Percentiles rank a stretch among this genome's conserved stretches.
phyloP scores from a whole-genome alignment of 2,329 filamentous ascomycete species.

The Parascedosporium putredinis region DNA sequence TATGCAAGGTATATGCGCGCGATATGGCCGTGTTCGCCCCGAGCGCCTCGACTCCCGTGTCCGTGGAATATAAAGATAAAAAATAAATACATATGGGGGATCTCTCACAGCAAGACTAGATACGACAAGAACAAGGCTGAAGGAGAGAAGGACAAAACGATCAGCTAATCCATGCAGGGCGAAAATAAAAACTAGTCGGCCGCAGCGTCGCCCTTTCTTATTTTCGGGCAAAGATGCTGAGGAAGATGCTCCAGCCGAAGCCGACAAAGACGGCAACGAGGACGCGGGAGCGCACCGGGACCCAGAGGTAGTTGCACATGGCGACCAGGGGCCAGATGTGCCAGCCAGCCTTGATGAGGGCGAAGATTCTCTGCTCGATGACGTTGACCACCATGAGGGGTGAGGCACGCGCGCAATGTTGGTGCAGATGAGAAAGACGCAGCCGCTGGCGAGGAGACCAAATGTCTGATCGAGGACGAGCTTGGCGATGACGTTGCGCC shows the following conservation, averaged over 20 bases:
- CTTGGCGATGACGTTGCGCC: constrained; percentile 23
- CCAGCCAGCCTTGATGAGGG: constrained; percentile 24
- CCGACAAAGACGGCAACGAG: constrained; percentile 25
- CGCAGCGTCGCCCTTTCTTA: no score
- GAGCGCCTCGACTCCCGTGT: no score
- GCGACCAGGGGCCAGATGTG: constrained; percentile 26
- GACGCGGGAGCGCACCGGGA: constrained; percentile 24
- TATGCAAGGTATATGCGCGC: no score
- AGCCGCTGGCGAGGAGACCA: constrained; percentile 23
- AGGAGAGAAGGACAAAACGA: no score
- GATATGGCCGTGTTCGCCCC: no score
- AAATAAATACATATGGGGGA: no score
- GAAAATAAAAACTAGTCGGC: no score
- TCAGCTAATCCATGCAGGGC: no score
- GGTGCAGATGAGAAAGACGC: constrained; percentile 24
- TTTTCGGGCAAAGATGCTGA: constrained; percentile 20
- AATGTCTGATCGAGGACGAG: constrained; percentile 26
- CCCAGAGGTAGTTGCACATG: constrained; percentile 24
- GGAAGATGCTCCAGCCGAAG: constrained; percentile 26
- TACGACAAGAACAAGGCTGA: no score
- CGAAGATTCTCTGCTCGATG: constrained; percentile 18
- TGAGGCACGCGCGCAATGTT: constrained; percentile 21
- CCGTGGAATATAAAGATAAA: no score
- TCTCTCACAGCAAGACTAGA: no score
- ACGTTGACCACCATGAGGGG: constrained; percentile 17